Conservation (phyloP, 805 yeast genomes). For the Nakazawaea sp. region DNA sequence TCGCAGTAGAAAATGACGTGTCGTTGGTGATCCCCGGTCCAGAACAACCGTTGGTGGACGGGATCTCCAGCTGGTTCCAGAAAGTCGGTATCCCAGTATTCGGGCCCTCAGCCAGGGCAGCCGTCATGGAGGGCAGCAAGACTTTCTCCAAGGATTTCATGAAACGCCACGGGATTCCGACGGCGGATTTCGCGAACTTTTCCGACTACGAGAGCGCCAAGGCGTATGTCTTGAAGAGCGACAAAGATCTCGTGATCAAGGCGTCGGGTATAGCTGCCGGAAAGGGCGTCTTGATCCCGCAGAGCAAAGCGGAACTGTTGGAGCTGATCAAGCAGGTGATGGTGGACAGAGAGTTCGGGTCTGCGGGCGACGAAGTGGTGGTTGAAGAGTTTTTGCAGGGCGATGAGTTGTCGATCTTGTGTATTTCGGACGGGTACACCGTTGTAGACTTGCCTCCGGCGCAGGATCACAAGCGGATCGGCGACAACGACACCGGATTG, state of each 20-base stretch:
- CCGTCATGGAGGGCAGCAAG: constrained; percentile 94
- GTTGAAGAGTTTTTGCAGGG: constrained; percentile 96
- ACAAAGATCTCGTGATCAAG: constrained; percentile 82
- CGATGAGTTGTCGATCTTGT: constrained; percentile 89
- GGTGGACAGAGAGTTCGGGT: constrained; percentile 84
- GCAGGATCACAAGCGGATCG: constrained; percentile 95
- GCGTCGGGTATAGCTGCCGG: constrained; percentile 99
- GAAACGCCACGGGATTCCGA: constrained; percentile 88
- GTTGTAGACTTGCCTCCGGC: constrained; percentile 91
- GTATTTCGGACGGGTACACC: constrained; percentile 91
- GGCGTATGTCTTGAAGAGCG: constrained; percentile 54
- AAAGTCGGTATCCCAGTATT: constrained; percentile 90
- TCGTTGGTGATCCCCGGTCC: constrained; percentile 93
- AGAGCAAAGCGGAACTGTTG: constrained; percentile 74
- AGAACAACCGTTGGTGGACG: constrained; percentile 98
- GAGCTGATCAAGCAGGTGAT: constrained; percentile 81
- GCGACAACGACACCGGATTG: constrained; percentile 88
- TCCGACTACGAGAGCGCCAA: constrained; percentile 70
- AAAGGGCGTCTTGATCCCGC: constrained; percentile 94
- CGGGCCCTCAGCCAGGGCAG: constrained; percentile 92
- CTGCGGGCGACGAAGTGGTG: constrained; percentile 92
- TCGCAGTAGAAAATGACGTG: constrained; percentile 63
- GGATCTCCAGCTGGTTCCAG: constrained; percentile 66
- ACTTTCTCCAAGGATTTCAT: constrained; percentile 90
- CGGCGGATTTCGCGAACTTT: constrained; percentile 86